Base-by-base conservation (phyloP, 352 stramenopile species). In the Phytophthora palmivora region DNA sequence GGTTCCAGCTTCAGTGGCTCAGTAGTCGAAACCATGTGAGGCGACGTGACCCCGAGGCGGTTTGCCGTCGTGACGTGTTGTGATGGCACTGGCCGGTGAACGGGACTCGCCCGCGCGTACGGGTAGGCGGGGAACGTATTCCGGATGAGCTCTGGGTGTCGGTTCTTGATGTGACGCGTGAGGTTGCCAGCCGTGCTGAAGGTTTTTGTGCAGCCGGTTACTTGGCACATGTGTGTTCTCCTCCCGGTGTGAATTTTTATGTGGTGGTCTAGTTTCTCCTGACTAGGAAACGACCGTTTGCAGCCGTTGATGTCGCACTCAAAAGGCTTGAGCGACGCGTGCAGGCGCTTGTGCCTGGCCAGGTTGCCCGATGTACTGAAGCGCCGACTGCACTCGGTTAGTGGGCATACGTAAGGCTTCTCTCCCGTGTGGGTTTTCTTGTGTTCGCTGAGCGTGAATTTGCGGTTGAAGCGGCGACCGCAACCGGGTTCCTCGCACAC, bases 321-420 rank as follows among this genome's bases (percentile, higher is more conserved):
- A 47, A 80, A 80, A 14, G 65, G 76, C 60, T 80, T 82, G 49
- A 76, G 72, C 57, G 65, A 76, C 45, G 65, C 69, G 54, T 87
- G 77, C 34, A 87, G 70, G 11, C 74, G 71, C 46, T 81, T 81
- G 57, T 87, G 77, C 32, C 77, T 74, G 48, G 77, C 74, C 21
- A 86, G 58, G 59, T 86, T 86, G 52, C 76, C 76, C 30, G 76
- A 80, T 36, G 76, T 86, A 36, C 71, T 87, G 56, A 87, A 87
- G 50, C 76, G 75, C 48, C 79, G 77, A 34, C 57, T 74, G 66
- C 77, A 86, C 45, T 72, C 73, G 26, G 21, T 19, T 46, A 78
- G 58, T n/a, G 74, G 65, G 32, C 77, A 86, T 53, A 69, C 63
- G 50, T 84, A 80, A 10, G 76, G 76, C 51, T 80, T 82, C 64